These are phyloP conservation scores for Euphorbia celastroides DNA, from an alignment of 441 rosid genomes.

Conservation along the genomic window DNA sequence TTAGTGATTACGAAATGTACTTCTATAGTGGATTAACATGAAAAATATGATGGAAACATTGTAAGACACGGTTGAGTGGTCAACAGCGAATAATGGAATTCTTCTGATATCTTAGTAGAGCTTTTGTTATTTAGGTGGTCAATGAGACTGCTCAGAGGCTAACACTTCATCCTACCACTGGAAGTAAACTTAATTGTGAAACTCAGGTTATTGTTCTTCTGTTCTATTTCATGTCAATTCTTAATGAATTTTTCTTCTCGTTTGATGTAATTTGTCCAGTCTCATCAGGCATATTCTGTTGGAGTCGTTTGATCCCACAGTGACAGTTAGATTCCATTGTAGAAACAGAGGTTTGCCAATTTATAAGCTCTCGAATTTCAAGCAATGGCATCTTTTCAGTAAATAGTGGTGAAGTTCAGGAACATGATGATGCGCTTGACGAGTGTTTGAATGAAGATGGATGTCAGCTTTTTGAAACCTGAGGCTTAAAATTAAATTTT, in stretches of 20 bases:
- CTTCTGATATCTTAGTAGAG: conserved; percentile 13
- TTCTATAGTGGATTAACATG: neutral
- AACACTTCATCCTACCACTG: conserved; percentile 85
- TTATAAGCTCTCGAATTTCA: neutral
- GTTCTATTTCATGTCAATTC: neutral
- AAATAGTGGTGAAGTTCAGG: conserved; percentile 19
- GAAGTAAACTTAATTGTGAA: conserved; percentile 43
- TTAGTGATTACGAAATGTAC: neutral
- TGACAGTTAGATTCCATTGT: conserved; percentile 89
- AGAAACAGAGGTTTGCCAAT: conserved; percentile 66
- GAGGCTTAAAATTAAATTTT: neutral
- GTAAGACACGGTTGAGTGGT: neutral
- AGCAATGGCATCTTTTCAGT: conserved; percentile 7
- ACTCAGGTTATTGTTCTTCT: neutral
- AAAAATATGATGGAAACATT: neutral
- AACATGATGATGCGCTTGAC: conserved; percentile 23
- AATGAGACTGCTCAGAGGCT: conserved; percentile 44
- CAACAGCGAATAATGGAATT: neutral
- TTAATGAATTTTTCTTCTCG: neutral
- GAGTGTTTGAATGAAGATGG: conserved; percentile 46
- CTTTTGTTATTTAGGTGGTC: conserved; percentile 46
- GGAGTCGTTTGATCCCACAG: conserved; percentile 72
- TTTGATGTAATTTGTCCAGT: conserved; percentile 33
- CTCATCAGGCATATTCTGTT: conserved; percentile 54
- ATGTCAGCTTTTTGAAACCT: conserved; percentile 64